Evolutionary conservation across 345 rosid species (phyloP).

Genomic region (Linum lewisii): DNA sequence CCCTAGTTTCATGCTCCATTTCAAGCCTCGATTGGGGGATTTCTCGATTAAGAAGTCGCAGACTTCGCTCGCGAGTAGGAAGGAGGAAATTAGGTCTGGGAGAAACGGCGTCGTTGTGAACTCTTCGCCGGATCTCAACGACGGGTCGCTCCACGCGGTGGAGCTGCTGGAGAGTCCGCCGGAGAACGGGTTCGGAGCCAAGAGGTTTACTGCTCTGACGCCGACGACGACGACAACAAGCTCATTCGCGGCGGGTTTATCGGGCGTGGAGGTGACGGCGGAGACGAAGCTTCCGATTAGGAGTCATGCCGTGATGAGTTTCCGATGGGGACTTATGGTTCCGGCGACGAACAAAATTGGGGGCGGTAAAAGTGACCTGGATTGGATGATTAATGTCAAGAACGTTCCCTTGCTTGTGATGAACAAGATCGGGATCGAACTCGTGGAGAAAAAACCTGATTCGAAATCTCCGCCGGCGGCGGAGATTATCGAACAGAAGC

Average conservation of each 20-base stretch:
- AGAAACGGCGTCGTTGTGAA: slow-evolving; percentile 15
- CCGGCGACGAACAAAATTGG: slow-evolving; percentile 47
- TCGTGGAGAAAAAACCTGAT: slow-evolving; percentile 28
- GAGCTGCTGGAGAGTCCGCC: slow-evolving; percentile 32
- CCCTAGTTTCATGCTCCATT: slow-evolving; percentile 85
- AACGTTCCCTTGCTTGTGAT: slow-evolving; percentile 70
- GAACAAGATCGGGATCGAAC: slow-evolving; percentile 88
- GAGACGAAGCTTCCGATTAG: slow-evolving; percentile 61
- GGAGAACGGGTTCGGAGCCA: slow-evolving; percentile 23
- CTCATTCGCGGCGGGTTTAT: slow-evolving; percentile 32
- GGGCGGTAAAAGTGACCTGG: slow-evolving; percentile 21
- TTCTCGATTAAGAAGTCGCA: slow-evolving; percentile 77
- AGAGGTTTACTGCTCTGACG: slow-evolving; percentile 28
- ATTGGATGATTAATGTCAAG: slow-evolving; percentile 34
- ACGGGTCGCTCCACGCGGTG: slow-evolving; percentile 49
- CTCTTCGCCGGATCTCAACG: slow-evolving; percentile 24
- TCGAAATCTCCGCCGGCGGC: not conserved
- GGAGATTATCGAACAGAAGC: no score
- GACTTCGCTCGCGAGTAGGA: slow-evolving; percentile 39
- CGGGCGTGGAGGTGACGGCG: slow-evolving; percentile 69
- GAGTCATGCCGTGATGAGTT: slow-evolving; percentile 51
- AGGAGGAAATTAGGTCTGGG: slow-evolving; percentile 11
- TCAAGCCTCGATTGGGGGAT: slow-evolving; percentile 82
- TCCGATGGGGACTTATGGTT: slow-evolving; percentile 90
- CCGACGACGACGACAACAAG: slow-evolving; percentile 21